Base-by-base conservation (phyloP, 306 rosid species). In the Amphicarpaea edgeworthii region DNA sequence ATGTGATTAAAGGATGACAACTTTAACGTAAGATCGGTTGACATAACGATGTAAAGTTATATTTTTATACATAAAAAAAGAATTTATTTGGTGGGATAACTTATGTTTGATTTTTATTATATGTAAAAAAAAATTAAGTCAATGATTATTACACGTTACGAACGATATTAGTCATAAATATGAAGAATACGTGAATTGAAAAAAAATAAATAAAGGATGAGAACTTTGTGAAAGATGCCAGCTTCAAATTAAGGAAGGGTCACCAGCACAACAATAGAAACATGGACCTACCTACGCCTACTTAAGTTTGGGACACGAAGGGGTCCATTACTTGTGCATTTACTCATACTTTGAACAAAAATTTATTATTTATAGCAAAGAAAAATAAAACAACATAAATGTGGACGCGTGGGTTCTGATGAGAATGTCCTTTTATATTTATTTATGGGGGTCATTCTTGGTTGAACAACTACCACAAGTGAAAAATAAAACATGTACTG, bases 1-100 rank as follows among this genome's bases (percentile, higher is more conserved):
- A 72, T 70, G 75, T 58, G 81, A 70, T 78, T 80, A 55, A 68
- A 76, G 68, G 68, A 66, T 60, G 65, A n/a, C n/a, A n/a, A n/a
- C n/a, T n/a, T n/a, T n/a, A n/a, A n/a, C n/a, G n/a, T n/a, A n/a
- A n/a, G n/a, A n/a, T n/a, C n/a, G n/a, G n/a, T n/a, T n/a, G n/a
- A n/a, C n/a, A n/a, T n/a, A n/a, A n/a, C n/a, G n/a, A n/a, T n/a
- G n/a, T n/a, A n/a, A n/a, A n/a, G n/a, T n/a, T n/a, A n/a, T n/a
- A n/a, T n/a, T n/a, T n/a, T n/a, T n/a, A n/a, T n/a, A n/a, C n/a
- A n/a, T n/a, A n/a, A n/a, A n/a, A n/a, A n/a, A n/a, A n/a, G n/a
- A n/a, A n/a, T n/a, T n/a, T n/a, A n/a, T n/a, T n/a, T n/a, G n/a
- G n/a, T n/a, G n/a, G n/a, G n/a, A n/a, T n/a, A n/a, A n/a, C n/a